Evolutionary conservation across 2,329 filamentous ascomycete species (phyloP), one percentile per base, ranked within the genome.

Genomic region (Tolypocladium tropicale): DNA sequence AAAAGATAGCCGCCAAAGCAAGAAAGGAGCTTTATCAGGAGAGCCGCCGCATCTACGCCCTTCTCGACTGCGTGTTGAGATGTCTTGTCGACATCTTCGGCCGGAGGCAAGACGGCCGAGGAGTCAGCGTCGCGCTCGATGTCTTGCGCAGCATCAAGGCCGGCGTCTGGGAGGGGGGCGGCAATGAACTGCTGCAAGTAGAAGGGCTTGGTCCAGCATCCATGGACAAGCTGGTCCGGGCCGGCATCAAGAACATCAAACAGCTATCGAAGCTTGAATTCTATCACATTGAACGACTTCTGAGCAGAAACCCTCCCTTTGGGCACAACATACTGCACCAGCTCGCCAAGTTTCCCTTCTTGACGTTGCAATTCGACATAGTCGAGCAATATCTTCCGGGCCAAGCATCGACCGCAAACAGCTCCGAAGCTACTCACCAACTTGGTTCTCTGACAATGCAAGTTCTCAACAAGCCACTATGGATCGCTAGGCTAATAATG

Each of bases 271-370:
- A 69, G 7, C 78, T 83, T 16, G 86, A 93, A 37, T 76, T 86
- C 30, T 80, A 84, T 54, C 80, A 83, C 30, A 89, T 99, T 53
- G 93, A 97, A 64, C 80, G 84, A 52, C 73, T 90, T 28, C 69
- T 95, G 51, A 86, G 84, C 60, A 86, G 87, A 55, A 90, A 95
- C 61, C 89, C 91, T 0, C 90, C 93, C 0, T 96, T 88, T 65
- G 94, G 93, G 0, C 78, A 81, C 49, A 86, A 85, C 46, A 67
- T 95, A 46, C 73, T 88, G 16, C 81, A 83, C 14, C 75, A 77
- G 23, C 70, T 94, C 11, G 80, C 79, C 1, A 76, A 78, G 0
- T 97, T 96, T 63, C 94, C 94, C 14, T 68, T 69, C 4, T 64
- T 85, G 21, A 72, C 64, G 1, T 58, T 84, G 37, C 63, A 68